Percentiles rank a stretch among this genome's conserved stretches.
Conservation (phyloP, 495 filamentous ascomycete species). For the Bathelium albidoporum region DNA sequence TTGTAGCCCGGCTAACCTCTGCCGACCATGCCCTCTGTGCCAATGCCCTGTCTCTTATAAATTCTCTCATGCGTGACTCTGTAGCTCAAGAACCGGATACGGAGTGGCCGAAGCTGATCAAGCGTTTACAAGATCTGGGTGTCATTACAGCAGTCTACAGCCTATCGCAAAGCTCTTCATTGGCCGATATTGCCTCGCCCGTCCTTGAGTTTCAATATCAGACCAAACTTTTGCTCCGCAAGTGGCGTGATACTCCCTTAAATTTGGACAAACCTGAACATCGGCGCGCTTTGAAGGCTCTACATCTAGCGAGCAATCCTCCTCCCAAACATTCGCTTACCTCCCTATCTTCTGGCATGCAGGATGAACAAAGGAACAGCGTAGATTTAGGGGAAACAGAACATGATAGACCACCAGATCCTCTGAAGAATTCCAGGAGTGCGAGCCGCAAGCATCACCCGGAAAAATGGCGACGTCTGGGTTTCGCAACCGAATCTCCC, state of each 20-base stretch:
- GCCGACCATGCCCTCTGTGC: constrained; percentile 95
- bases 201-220: constrained; percentile 89
- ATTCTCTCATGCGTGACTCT: constrained; percentile 87
- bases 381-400: constrained; percentile 21
- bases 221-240: constrained; percentile 79
- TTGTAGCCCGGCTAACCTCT: constrained; percentile 77
- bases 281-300: constrained; percentile 69
- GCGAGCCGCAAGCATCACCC: constrained; percentile 56
- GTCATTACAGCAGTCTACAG: constrained; percentile 83
- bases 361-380: background rate
- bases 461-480: constrained; percentile 86
- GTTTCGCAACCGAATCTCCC: constrained; percentile 85
- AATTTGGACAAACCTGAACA: constrained; percentile 85
- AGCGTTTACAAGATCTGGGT: constrained; percentile 81
- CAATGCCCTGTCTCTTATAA: constrained; percentile 89
- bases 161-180: constrained; percentile 83
- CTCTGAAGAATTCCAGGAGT: constrained; percentile 20
- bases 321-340: constrained; percentile 34
- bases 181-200: constrained; percentile 53
- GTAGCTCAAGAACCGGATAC: constrained; percentile 64
- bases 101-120: constrained; percentile 95
- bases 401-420: constrained; percentile 31
- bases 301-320: constrained; percentile 74
- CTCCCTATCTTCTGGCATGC: background rate
- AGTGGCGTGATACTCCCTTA: constrained; percentile 79